These are phyloP conservation scores for Aspergillus sp. DNA, from an alignment of 2,329 filamentous ascomycete genomes.

Conservation along the genomic window DNA sequence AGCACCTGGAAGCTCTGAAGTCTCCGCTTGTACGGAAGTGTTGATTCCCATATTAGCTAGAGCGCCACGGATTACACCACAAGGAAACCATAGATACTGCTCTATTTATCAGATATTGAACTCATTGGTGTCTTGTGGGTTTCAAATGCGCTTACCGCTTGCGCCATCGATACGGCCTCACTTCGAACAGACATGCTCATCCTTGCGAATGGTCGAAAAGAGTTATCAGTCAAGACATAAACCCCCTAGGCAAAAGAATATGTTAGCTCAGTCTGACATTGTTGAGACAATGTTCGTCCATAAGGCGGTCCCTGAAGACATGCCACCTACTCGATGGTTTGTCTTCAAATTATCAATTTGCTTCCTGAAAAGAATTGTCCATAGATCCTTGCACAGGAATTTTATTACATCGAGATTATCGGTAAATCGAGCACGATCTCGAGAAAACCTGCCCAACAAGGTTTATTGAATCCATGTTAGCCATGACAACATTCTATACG, in stretches of 20 bases:
- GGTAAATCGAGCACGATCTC: conserved; percentile 77
- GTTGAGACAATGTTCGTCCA: neutral
- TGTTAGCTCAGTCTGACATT: neutral
- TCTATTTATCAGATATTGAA: too few relatives aligned
- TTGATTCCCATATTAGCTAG: conserved; percentile 86
- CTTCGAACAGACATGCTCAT: conserved; percentile 81
- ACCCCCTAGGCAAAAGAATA: conserved; percentile 59
- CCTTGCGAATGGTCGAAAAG: conserved; percentile 79
- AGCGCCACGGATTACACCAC: conserved; percentile 86
- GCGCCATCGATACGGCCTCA: conserved; percentile 68
- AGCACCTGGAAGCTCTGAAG: conserved; percentile 76
- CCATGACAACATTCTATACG: neutral
- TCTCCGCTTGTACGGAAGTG: conserved; percentile 87
- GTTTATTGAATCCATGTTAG: neutral
- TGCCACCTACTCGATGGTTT: conserved; percentile 71
- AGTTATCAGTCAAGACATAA: conserved; percentile 90
- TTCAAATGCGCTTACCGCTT: conserved; percentile 59
- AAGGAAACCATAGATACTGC: conserved; percentile 87
- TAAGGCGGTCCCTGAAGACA: neutral
- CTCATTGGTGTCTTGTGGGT: too few relatives aligned
- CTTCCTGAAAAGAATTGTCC: conserved; percentile 90
- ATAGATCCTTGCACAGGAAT: conserved; percentile 97
- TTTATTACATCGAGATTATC: conserved; percentile 96
- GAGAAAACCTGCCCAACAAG: conserved; percentile 28
- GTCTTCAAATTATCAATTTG: conserved; percentile 99